These are phyloP conservation scores for Aspergillus brasiliensis DNA, from an alignment of 2,329 filamentous ascomycete species.

Conservation along the genomic window DNA sequence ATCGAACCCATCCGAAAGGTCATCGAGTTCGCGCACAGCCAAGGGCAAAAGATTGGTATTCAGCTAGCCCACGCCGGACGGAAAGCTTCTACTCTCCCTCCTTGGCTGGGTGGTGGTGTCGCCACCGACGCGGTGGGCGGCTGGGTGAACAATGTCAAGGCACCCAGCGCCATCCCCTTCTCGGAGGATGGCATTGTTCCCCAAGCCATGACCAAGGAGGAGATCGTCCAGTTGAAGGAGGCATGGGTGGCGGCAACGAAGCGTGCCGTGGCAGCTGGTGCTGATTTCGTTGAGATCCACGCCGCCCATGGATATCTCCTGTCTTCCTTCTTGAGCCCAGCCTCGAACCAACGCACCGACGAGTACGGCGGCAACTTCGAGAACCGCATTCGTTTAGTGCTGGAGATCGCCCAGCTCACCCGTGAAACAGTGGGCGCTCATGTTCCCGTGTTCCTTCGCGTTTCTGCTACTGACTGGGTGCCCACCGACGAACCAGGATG, in stretches of 20 bases:
- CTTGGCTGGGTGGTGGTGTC: conserved; percentile 41
- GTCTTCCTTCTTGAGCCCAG: conserved; percentile 68
- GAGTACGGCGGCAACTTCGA: conserved; percentile 53
- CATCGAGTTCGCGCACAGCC: conserved; percentile 77
- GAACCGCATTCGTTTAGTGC: conserved; percentile 48
- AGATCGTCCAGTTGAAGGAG: conserved; percentile 67
- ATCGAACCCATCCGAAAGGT: conserved; percentile 68
- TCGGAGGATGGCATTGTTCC: conserved; percentile 42
- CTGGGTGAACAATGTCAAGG: conserved; percentile 57
- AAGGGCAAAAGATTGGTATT: conserved; percentile 74
- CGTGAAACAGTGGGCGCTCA: no score
- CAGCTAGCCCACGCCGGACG: conserved; percentile 80
- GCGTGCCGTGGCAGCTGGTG: conserved; percentile 67
- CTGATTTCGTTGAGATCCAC: conserved; percentile 79
- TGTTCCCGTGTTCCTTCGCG: no score
- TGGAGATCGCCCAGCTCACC: background rate
- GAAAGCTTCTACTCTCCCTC: conserved; percentile 61
- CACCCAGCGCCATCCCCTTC: background rate
- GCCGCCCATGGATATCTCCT: conserved; percentile 77
- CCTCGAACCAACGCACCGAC: conserved; percentile 66
- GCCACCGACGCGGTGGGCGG: conserved; percentile 57
- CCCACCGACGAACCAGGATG: no score
- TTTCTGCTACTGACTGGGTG: no score
- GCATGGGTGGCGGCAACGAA: conserved; percentile 61
- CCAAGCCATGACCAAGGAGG: conserved; percentile 66